Base-by-base conservation (phyloP, 495 filamentous ascomycete genomes). In the Penicillium cinerascens region DNA sequence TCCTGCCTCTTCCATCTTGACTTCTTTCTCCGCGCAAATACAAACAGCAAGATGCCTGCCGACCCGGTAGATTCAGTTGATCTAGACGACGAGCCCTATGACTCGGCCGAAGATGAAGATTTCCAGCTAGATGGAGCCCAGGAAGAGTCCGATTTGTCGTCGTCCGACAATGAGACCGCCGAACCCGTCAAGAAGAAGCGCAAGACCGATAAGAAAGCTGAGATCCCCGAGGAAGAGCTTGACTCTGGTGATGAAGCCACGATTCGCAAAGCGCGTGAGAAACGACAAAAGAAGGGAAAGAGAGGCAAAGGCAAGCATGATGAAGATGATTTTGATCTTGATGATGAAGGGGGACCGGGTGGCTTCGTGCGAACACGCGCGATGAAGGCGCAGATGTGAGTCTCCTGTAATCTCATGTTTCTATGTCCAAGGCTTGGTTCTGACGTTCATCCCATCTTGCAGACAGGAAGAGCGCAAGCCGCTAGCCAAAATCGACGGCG, bases 341-440 rank as follows among this genome's bases (percentile, higher is more conserved):
- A 76, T 4, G 80, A 81, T 8, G 84, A 84, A 49, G 84, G 82
- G 23, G 87, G 86, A 1, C 82, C 90, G 40, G 89, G 91, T 0
- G 87, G 87, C 0, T 75, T 95, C 58, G 83, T 98, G 54, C 92
- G 87, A 70, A 96, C 92, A 36, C 78, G 93, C 41, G 79, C 81
- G 41, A 82, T 85, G 75, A 84, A 81, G 78, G 82, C 54, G 73
- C 74, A 52, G 69, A 82, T 74, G 82, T 81, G 61, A 55, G 70
- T 71, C 42, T 37, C 29, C 16, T 43, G 36, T 33, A 13, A 33
- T 25, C 38, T 7, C 33, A 37, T 49, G 15, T 4, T 44, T 45
- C 9, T 42, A 39, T 47, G 15, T 46, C 45, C 29, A 46, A 54
- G 49, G 53, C 39, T 59, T 16, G 13, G 49, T 10, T 26, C 29